Evolutionary conservation across 192 early-diverging fungal genomes (phyloP).

Genomic region (Funneliformis geosporum): DNA sequence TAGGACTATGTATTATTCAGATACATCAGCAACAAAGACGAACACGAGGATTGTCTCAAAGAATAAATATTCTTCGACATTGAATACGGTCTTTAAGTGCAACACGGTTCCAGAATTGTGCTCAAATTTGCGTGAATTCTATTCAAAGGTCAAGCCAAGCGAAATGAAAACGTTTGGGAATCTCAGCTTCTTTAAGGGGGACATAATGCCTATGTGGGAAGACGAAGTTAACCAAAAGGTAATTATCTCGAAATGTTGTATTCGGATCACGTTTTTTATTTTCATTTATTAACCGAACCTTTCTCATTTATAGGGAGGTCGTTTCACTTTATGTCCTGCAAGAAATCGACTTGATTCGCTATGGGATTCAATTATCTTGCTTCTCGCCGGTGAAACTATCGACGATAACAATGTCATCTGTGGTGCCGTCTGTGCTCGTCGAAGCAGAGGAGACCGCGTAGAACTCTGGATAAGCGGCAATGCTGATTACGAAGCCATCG

Average conservation of each 20-base stretch:
- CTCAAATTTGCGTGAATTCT: not conserved
- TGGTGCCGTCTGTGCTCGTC: constrained; percentile 3
- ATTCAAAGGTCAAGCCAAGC: not conserved
- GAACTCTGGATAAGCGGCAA: not conserved
- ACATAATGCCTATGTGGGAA: not conserved
- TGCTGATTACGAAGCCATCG: not conserved
- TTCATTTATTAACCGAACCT: not conserved
- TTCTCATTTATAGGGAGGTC: not conserved
- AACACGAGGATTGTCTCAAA: not conserved
- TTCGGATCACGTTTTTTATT: not conserved
- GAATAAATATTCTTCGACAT: not conserved
- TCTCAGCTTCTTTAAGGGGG: not conserved
- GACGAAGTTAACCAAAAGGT: not conserved
- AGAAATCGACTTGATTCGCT: not conserved
- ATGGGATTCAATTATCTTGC: not conserved
- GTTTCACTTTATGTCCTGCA: not conserved
- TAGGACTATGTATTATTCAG: constrained; percentile 8
- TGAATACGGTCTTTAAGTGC: not conserved
- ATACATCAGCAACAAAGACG: not conserved
- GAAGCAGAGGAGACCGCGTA: not conserved
- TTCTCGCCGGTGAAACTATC: not conserved
- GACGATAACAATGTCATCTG: not conserved
- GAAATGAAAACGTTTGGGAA: not conserved
- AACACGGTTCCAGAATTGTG: not conserved
- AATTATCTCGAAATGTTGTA: not conserved